These are phyloP conservation scores for Psilocybe cubensis DNA, from an alignment of 768 basidiomycete species.

Conservation along the genomic window DNA sequence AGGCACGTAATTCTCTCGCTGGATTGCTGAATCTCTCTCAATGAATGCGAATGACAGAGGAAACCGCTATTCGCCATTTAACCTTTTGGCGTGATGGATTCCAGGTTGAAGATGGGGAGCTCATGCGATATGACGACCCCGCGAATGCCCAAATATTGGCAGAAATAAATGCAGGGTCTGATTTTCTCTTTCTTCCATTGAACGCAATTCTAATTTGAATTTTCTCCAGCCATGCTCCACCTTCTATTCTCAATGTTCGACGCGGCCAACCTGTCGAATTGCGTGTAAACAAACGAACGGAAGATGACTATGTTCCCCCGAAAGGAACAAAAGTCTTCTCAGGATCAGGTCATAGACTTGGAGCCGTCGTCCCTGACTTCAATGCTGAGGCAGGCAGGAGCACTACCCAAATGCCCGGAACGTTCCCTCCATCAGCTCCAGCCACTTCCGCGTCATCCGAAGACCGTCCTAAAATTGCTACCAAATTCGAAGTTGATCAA, in stretches of 20 bases:
- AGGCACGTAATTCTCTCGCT: no score
- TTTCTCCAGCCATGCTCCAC: constrained; percentile 70
- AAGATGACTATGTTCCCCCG: constrained; percentile 74
- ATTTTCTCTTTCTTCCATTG: background rate
- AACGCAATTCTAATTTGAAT: background rate
- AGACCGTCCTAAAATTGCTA: constrained; percentile 38
- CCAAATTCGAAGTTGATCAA: constrained; percentile 83
- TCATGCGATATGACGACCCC: constrained; percentile 85
- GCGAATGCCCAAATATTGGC: constrained; percentile 66
- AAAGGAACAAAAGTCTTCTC: constrained; percentile 56
- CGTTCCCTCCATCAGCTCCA: constrained; percentile 45
- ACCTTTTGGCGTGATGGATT: constrained; percentile 97
- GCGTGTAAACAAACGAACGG: constrained; percentile 67
- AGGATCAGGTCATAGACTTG: constrained; percentile 82
- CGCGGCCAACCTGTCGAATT: constrained; percentile 86
- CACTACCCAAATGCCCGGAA: constrained; percentile 55
- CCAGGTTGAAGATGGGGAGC: constrained; percentile 84
- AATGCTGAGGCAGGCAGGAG: constrained; percentile 9
- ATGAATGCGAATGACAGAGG: no score
- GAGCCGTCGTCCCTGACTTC: constrained; percentile 66
- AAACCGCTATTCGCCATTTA: constrained; percentile 69
- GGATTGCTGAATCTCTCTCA: no score
- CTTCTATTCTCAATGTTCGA: constrained; percentile 70
- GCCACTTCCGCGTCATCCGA: constrained; percentile 18
- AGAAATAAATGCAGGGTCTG: constrained; percentile 81